Conservation (phyloP, 2,329 filamentous ascomycete species). For the Apiospora kogelbergensis region DNA sequence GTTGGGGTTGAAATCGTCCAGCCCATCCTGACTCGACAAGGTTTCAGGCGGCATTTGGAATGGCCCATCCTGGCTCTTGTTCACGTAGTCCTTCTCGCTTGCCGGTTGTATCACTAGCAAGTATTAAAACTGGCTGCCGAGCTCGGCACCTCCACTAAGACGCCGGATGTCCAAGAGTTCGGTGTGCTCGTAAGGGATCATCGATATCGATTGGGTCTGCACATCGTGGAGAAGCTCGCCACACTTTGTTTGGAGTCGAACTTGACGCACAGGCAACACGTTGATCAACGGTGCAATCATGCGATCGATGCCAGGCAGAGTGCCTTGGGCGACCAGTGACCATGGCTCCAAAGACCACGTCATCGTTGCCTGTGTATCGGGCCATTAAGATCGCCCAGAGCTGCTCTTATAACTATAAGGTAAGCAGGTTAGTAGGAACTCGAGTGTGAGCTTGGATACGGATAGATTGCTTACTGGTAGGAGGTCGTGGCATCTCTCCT, state of each 20-base stretch:
- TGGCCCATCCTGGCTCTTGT: neutral
- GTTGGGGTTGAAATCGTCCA: constrained; percentile 12
- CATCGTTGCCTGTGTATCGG: neutral
- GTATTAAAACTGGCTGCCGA: constrained; percentile 4
- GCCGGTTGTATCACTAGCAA: constrained; percentile 2
- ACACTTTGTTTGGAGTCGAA: neutral
- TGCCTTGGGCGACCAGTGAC: neutral
- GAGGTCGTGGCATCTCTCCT: constrained; percentile 5
- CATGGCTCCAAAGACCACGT: constrained; percentile 9
- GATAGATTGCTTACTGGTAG: neutral
- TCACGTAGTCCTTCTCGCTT: neutral
- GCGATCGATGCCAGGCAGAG: neutral
- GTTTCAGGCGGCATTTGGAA: neutral
- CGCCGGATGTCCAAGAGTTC: constrained; percentile 5
- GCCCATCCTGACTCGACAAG: constrained; percentile 6
- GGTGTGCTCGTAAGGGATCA: constrained; percentile 6
- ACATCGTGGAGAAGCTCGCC: neutral
- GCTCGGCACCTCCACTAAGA: neutral
- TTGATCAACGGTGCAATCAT: constrained; percentile 10
- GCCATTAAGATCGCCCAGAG: constrained; percentile 3
- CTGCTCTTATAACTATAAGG: neutral
- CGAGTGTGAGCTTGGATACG: neutral
- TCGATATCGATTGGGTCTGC: constrained; percentile 1
- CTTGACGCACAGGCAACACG: constrained; percentile 9
- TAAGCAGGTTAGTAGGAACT: neutral